Conservation (phyloP, 1,139 yeast genomes). For the Taiozyma sp. region DNA sequence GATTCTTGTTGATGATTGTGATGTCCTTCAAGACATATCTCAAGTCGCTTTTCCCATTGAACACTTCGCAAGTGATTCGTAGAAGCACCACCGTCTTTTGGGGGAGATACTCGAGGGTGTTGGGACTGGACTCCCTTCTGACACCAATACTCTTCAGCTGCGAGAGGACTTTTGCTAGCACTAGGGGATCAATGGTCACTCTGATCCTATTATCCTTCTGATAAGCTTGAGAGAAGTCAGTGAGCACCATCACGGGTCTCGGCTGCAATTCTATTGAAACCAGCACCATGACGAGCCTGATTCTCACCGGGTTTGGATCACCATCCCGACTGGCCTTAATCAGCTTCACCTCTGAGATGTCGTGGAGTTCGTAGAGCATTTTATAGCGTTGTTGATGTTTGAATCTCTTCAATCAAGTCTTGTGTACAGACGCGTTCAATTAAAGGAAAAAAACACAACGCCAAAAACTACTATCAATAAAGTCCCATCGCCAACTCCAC, state of each 20-base stretch:
- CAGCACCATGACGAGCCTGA: conserved; percentile 3
- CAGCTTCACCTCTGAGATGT: conserved; percentile 2
- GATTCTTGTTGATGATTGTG: conserved; percentile 6
- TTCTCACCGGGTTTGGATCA: background rate
- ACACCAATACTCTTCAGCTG: background rate
- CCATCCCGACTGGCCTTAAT: background rate
- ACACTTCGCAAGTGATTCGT: conserved; percentile 1
- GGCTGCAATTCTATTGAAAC: background rate
- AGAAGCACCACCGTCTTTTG: background rate
- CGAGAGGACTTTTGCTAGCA: background rate
- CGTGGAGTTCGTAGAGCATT: conserved; percentile 2
- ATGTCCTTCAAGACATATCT: conserved; percentile 2
- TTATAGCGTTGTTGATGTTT: background rate
- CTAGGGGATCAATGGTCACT: background rate
- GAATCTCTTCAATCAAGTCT: background rate
- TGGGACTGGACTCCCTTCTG: background rate
- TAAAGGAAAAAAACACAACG: background rate
- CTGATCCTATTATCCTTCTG: background rate
- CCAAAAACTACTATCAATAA: background rate
- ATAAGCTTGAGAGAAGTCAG: conserved; percentile 4
- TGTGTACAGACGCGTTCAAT: background rate
- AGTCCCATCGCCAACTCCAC: background rate
- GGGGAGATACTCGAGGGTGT: background rate
- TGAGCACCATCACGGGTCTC: conserved; percentile 1
- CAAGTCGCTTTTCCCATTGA: conserved; percentile 3